These are phyloP conservation scores for Backusella luteola DNA, from an alignment of 192 early-diverging fungal species.

Conservation along the genomic window DNA sequence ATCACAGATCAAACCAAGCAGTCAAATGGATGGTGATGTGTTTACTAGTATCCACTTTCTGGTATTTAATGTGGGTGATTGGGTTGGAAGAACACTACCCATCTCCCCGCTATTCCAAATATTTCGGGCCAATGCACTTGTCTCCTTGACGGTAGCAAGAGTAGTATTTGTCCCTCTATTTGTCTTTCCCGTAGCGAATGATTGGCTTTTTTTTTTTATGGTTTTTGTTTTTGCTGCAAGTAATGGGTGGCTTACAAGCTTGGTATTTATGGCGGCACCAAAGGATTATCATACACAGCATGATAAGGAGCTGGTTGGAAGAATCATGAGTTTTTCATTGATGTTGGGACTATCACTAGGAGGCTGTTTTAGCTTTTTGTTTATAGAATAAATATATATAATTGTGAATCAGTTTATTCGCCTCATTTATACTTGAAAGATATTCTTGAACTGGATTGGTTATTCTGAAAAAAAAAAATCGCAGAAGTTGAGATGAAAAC, in stretches of 20 bases:
- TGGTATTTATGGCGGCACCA: slow-evolving; percentile 61
- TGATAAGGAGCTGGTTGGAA: slow-evolving; percentile 55
- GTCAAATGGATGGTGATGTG: slow-evolving; percentile 46
- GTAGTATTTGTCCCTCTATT: slow-evolving; percentile 64
- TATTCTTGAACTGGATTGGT: no score
- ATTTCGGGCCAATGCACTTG: slow-evolving; percentile 40
- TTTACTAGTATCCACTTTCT: slow-evolving; percentile 75
- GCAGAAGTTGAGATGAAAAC: no score
- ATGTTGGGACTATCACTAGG: slow-evolving; percentile 67
- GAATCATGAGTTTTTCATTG: slow-evolving; percentile 63
- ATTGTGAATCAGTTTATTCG: no score
- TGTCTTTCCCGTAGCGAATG: slow-evolving; percentile 43
- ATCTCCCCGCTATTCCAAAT: slow-evolving; percentile 47
- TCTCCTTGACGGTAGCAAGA: slow-evolving; percentile 44
- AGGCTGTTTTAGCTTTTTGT: slow-evolving; percentile 51
- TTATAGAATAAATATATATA: slow-evolving; percentile 21
- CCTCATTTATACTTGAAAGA: no score
- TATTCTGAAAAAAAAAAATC: no score
- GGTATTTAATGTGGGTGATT: slow-evolving; percentile 70
- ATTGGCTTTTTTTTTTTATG: slow-evolving; percentile 50
- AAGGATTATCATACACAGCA: slow-evolving; percentile 16
- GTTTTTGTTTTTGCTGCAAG: slow-evolving; percentile 59
- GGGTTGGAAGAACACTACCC: slow-evolving; percentile 57
- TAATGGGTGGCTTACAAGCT: slow-evolving; percentile 65
- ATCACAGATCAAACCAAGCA: slow-evolving; percentile 53